These are phyloP conservation scores for Trypanosoma conorhini DNA, from an alignment of 208 protist species.

Conservation along the genomic window DNA sequence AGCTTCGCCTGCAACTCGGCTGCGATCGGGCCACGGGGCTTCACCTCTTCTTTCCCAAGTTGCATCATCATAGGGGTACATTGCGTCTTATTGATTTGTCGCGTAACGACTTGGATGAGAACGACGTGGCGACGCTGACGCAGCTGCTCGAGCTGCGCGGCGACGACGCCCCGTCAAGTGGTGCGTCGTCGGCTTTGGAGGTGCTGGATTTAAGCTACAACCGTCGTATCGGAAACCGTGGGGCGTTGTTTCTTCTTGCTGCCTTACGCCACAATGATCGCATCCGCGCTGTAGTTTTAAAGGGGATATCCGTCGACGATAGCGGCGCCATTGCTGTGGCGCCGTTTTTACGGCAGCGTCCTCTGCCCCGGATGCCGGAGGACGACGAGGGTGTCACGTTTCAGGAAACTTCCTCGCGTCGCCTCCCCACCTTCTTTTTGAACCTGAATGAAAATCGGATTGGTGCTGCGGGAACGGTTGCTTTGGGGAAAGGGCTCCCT, in stretches of 20 bases:
- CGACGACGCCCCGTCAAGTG: conserved; percentile 1
- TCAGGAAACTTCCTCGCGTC: conserved; percentile 8
- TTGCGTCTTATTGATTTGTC: conserved; percentile 81
- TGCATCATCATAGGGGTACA: conserved; percentile 57
- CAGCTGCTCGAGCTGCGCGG: conserved; percentile 43
- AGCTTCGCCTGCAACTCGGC: conserved; percentile 79
- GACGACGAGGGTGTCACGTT: conserved; percentile 16
- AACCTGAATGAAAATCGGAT: conserved; percentile 88
- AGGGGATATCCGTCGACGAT: conserved; percentile 69
- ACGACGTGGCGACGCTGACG: conserved; percentile 66
- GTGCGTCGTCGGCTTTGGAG: conserved; percentile 42
- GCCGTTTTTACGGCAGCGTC: conserved; percentile 43
- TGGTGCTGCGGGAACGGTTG: conserved; percentile 50
- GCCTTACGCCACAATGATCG: conserved; percentile 33
- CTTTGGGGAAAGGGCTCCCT: conserved; percentile 67
- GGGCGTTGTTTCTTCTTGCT: conserved; percentile 53
- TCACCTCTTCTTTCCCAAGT: conserved; percentile 63
- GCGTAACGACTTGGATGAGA: conserved; percentile 64
- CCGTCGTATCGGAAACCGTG: conserved; percentile 61
- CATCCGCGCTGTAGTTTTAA: conserved; percentile 73
- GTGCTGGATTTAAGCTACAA: conserved; percentile 91
- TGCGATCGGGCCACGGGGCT: conserved; percentile 68
- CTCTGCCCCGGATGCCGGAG: conserved; percentile 26
- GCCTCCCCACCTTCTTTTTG: conserved; percentile 55
- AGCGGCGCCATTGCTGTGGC: conserved; percentile 47